Conservation (phyloP, 805 yeast species). For the Starmera amethionina region DNA sequence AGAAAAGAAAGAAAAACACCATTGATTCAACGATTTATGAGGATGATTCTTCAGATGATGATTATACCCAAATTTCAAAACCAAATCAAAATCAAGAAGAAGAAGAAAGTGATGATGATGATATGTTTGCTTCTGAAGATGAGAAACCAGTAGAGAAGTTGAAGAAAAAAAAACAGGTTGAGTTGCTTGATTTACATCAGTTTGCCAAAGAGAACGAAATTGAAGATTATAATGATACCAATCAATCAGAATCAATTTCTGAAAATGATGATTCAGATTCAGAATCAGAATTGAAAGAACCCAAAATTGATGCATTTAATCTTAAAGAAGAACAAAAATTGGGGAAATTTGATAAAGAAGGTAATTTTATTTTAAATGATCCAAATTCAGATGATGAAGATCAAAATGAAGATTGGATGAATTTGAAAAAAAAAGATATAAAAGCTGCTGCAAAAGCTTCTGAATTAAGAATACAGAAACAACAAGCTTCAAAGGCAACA, state of each 20-base stretch:
- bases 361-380: slow-evolving; percentile 39
- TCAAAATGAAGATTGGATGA: slow-evolving; percentile 32
- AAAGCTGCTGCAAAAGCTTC: slow-evolving; percentile 25
- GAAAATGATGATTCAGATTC: slow-evolving; percentile 7
- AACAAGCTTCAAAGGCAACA: slow-evolving; percentile 11
- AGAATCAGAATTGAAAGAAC: slow-evolving; percentile 11
- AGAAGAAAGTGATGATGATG: slow-evolving; percentile 25
- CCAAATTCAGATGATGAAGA: slow-evolving; percentile 20
- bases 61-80: slow-evolving; percentile 12
- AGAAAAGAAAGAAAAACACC: too few species aligned
- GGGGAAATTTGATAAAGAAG: slow-evolving; percentile 53
- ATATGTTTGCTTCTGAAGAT: slow-evolving; percentile 16
- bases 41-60: slow-evolving; percentile 24
- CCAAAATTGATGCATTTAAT: slow-evolving; percentile 55
- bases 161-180: slow-evolving; percentile 9
- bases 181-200: slow-evolving; percentile 25
- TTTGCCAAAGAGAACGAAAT: slow-evolving; percentile 23
- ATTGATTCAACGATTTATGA: slow-evolving; percentile 12
- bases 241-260: slow-evolving; percentile 12
- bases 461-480: slow-evolving; percentile 12
- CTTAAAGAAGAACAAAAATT: slow-evolving; percentile 44
- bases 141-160: slow-evolving; percentile 4
- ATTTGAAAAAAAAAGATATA: slow-evolving; percentile 25
- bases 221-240: slow-evolving; percentile 5
- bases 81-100: slow-evolving; percentile 16